Conservation (phyloP, 495 filamentous ascomycete genomes). For the Annulohypoxylon maeteangense region DNA sequence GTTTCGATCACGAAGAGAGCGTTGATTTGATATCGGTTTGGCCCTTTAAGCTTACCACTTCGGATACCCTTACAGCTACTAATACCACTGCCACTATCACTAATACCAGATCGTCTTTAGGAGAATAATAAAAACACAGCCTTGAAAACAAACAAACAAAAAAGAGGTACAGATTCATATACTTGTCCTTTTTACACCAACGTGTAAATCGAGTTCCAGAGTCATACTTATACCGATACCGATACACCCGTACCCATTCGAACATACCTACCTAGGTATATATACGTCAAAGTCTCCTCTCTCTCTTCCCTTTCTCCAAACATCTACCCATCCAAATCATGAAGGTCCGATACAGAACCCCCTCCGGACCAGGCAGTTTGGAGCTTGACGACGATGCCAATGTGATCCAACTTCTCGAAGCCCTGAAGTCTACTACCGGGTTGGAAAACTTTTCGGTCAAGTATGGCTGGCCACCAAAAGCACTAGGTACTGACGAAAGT, state of each 20-base stretch:
- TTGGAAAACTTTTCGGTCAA: conserved; percentile 75
- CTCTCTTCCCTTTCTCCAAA: neutral
- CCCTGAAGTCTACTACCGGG: conserved; percentile 49
- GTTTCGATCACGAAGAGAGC: neutral
- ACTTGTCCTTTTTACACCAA: conserved; percentile 1
- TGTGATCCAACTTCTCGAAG: conserved; percentile 67
- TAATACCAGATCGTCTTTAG: conserved; percentile 8
- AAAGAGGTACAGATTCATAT: neutral
- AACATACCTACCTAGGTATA: neutral
- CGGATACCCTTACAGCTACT: too few species aligned
- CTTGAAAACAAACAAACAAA: neutral
- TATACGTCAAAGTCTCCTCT: neutral
- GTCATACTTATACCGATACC: neutral
- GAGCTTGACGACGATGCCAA: conserved; percentile 72
- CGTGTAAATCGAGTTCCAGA: neutral
- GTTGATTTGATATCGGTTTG: neutral
- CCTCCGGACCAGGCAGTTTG: conserved; percentile 60
- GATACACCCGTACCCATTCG: neutral
- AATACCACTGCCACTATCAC: neutral
- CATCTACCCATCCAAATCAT: conserved; percentile 34
- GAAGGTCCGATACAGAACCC: conserved; percentile 52
- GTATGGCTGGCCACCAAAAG: conserved; percentile 84
- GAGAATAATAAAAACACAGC: neutral
- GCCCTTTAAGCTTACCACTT: neutral
- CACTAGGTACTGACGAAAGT: conserved; percentile 67